Evolutionary conservation across 305 asterid species (phyloP), one percentile per base, ranked within the genome.

Genomic region (Fraxinus dipetala): DNA sequence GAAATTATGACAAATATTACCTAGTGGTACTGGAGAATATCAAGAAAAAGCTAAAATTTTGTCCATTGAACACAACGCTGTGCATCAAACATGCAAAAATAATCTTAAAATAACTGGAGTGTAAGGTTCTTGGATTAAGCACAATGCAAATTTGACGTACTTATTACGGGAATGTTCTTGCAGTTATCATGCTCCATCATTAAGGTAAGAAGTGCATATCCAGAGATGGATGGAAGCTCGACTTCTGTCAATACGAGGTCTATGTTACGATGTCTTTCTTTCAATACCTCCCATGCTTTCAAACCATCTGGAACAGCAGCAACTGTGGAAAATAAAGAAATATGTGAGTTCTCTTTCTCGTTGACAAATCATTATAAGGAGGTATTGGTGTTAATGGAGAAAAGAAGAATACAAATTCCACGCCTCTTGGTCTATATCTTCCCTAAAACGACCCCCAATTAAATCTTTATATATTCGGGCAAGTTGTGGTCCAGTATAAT

Each of bases 111-210:
- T 26, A 28, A 26, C 36, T 26, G 40, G 38, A 11, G 75, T n/a
- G n/a, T 11, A 11, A 28, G 38, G 40, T 69, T 30, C 20, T 31
- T 6, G 10, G 24, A 31, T 30, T 70, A 70, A 70, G 40, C 10
- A 70, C 2, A 70, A 22, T 8, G 65, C 4, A 54, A 77, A 54
- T 30, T 54, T 54, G 30, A 84, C 98, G 87, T 84, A 94, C 98
- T 94, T 87, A 94, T 93, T 79, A 94, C 96, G 9, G 98, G 98
- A 63, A 93, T 90, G 77, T 86, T 93, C 89, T 92, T 93, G 95
- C 91, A 90, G 81, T 85, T 78, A 80, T 88, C 92, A 61, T 94
- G 98, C 90, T 89, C 95, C 97, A 83, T 93, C 40, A 92, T 87
- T 86, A 92, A 92, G 85, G 93, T 85, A 74, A 94, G 89, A 73